Evolutionary conservation across 2,329 filamentous ascomycete genomes (phyloP).

Genomic region (Ophiostoma ips): DNA sequence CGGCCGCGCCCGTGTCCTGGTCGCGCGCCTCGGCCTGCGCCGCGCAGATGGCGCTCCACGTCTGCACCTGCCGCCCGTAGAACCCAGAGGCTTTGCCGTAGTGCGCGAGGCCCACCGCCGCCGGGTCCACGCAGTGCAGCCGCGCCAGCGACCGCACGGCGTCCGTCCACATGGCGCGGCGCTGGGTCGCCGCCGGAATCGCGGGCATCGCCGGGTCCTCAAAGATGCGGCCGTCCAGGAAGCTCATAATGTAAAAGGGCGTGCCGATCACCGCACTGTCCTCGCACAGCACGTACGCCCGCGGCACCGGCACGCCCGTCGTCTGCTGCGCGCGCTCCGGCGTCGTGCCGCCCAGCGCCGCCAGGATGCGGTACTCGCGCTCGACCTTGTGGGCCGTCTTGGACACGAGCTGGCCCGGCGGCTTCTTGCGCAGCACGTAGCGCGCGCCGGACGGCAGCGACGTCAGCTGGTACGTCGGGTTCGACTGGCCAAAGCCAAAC

Average conservation of each 20-base stretch:
- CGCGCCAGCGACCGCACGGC: slow-evolving; percentile 72
- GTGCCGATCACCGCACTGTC: slow-evolving; percentile 71
- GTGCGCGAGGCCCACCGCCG: slow-evolving; percentile 49
- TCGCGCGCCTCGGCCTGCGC: slow-evolving; percentile 66
- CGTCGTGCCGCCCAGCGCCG: slow-evolving; percentile 47
- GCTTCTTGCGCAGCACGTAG: slow-evolving; percentile 94
- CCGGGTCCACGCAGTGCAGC: slow-evolving; percentile 62
- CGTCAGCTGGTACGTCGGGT: slow-evolving; percentile 89
- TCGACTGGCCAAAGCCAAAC: slow-evolving; percentile 96
- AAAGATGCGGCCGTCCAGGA: slow-evolving; percentile 84
- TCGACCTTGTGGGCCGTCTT: slow-evolving; percentile 94
- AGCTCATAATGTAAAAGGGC: slow-evolving; percentile 95
- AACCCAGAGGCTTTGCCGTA: slow-evolving; percentile 69
- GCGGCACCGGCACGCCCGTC: slow-evolving; percentile 77
- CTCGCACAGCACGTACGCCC: slow-evolving; percentile 72
- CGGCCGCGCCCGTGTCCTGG: slow-evolving; percentile 58
- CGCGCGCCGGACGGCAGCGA: slow-evolving; percentile 50
- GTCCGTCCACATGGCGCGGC: slow-evolving; percentile 71
- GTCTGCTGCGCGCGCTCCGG: slow-evolving; percentile 27
- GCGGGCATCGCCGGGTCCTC: slow-evolving; percentile 72
- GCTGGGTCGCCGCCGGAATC: slow-evolving; percentile 21
- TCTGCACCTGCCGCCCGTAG: slow-evolving; percentile 74
- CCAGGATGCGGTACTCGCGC: slow-evolving; percentile 83
- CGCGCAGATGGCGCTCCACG: slow-evolving; percentile 63
- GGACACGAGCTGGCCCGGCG: slow-evolving; percentile 83